These are phyloP conservation scores for Phytophthora crassamura DNA, from an alignment of 352 stramenopile genomes.

Conservation along the genomic window DNA sequence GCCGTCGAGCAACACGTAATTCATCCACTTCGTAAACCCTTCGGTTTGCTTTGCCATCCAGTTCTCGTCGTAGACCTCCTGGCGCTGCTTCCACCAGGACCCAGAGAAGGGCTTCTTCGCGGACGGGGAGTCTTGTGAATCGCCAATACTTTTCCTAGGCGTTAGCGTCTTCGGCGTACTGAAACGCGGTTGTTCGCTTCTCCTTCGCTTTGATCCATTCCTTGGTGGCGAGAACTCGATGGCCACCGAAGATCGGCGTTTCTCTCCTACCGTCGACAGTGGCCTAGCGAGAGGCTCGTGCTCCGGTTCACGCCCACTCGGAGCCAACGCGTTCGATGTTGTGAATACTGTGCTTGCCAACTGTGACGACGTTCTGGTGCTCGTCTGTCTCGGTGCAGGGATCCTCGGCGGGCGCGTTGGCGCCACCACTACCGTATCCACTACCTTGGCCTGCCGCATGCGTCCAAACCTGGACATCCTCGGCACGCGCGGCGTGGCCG, in stretches of 20 bases:
- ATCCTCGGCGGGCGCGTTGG: conserved; percentile 8
- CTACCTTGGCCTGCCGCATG: neutral
- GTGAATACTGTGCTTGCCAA: conserved; percentile 11
- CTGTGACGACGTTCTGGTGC: neutral
- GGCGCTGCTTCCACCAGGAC: conserved; percentile 80
- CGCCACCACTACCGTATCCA: conserved; percentile 11
- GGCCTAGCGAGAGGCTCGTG: conserved; percentile 21
- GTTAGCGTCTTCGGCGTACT: conserved; percentile 9
- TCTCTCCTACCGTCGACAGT: conserved; percentile 29
- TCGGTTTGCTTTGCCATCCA: conserved; percentile 86
- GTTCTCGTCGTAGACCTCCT: conserved; percentile 73
- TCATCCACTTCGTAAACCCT: conserved; percentile 89
- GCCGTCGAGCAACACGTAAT: conserved; percentile 81
- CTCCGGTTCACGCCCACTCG: conserved; percentile 20
- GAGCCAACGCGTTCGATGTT: conserved; percentile 8
- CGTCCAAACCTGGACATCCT: conserved; percentile 38
- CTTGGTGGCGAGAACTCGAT: conserved; percentile 55
- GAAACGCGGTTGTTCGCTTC: conserved; percentile 21
- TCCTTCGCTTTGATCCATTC: conserved; percentile 37
- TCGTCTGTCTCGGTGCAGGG: conserved; percentile 4
- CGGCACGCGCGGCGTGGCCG: conserved; percentile 26
- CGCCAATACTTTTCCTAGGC: conserved; percentile 15
- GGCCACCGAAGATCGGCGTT: conserved; percentile 42
- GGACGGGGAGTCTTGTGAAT: conserved; percentile 2
- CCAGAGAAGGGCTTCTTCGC: conserved; percentile 40